These are phyloP conservation scores for Flaveria sonorensis DNA, from an alignment of 129 eudicot genomes.

Conservation along the genomic window DNA sequence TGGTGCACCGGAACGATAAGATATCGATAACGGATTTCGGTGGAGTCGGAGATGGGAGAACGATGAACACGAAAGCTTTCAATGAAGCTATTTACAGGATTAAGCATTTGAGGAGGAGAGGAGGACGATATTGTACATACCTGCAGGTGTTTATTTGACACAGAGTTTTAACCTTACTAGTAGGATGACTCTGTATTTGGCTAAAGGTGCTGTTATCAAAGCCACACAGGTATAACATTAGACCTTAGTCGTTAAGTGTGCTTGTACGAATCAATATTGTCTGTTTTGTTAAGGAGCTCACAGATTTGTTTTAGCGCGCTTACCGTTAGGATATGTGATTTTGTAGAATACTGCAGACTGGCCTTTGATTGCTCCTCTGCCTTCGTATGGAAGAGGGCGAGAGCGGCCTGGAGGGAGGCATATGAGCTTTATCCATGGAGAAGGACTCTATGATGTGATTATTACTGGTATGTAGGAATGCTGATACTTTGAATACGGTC, in stretches of 20 bases:
- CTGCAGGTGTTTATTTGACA: constrained; percentile 67
- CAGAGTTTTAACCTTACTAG: constrained; percentile 66
- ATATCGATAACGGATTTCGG: constrained; percentile 76
- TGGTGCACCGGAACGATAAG: constrained; percentile 60
- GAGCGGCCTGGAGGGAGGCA: constrained; percentile 71
- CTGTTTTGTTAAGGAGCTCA: too few relatives aligned
- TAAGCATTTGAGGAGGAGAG: constrained; percentile 54
- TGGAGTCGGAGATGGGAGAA: constrained; percentile 75
- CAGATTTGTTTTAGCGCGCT: too few relatives aligned
- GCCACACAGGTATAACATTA: constrained; percentile 53
- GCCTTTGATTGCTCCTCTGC: constrained; percentile 66
- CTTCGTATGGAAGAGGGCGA: constrained; percentile 73
- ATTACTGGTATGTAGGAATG: constrained; percentile 51
- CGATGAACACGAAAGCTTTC: constrained; percentile 65
- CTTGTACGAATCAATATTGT: too few relatives aligned
- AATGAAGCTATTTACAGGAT: constrained; percentile 61
- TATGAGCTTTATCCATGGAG: constrained; percentile 62
- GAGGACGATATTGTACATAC: constrained; percentile 69
- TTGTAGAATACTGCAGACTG: constrained; percentile 54
- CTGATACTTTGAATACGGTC: not conserved
- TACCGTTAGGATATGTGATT: not conserved
- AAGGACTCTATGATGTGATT: constrained; percentile 59
- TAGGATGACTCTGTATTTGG: constrained; percentile 67
- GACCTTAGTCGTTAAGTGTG: too few relatives aligned
- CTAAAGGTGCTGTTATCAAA: constrained; percentile 63